Evolutionary conservation across 441 rosid genomes (phyloP), one percentile per base, ranked within the genome.

Genomic region (Iberis amara): DNA sequence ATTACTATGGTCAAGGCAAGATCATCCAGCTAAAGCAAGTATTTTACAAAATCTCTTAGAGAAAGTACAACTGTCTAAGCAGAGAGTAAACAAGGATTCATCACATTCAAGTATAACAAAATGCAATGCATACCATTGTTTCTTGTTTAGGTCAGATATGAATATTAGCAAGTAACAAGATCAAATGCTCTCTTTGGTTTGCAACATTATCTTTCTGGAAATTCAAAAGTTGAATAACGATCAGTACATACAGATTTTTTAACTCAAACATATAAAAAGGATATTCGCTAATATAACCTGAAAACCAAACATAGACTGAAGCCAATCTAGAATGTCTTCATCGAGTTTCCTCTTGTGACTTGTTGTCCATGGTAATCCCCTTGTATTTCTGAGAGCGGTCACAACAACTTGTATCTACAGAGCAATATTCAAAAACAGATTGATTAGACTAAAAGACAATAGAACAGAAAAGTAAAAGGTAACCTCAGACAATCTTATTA

Each of bases 1-100:
- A 81, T 81, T 66, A 78, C 87, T 55, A 74, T 82, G 11, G 77
- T 78, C 69, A 81, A 60, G 12, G 87, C 82, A 11, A 59, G 78
- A 48, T 81, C 87, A 71, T 81, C 88, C 84, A 81, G 61, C 84
- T 76, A 59, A 18, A 18, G 11, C 15, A 43, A 21, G 7, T 28
- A 43, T n/a, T n/a, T n/a, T n/a, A n/a, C n/a, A n/a, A n/a, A n/a
- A n/a, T n/a, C n/a, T n/a, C n/a, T n/a, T n/a, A n/a, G n/a, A 18
- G 11, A 11, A 43, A 21, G 7, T 28, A 43, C 12, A 24, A 52
- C 12, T 8, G 32, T 39, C 27, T 32, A 42, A 8, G 11, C 27
- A 15, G 3, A 32, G 8, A 28, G 21, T 15, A 40, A n/a, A n/a
- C n/a, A n/a, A n/a, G n/a, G n/a, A n/a, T n/a, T n/a, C n/a, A n/a